phyloP scores from a whole-genome alignment of 2,329 filamentous ascomycete species.

The Emergomyces pasteurianus region DNA sequence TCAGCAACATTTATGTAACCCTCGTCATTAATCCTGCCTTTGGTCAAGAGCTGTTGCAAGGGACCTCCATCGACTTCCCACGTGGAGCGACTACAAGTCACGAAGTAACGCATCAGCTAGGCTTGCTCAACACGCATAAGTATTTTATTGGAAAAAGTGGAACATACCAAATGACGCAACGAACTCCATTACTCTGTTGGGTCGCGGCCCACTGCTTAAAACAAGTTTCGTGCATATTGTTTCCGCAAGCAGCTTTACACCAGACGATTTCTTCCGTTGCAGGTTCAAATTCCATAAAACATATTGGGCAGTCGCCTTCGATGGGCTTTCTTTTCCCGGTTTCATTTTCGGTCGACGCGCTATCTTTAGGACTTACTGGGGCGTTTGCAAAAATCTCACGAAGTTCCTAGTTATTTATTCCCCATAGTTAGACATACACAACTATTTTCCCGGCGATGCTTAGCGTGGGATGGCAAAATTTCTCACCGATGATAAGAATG shows the following conservation, averaged over 20 bases:
- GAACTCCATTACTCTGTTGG: conserved; percentile 16
- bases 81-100: conserved; percentile 24
- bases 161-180: conserved; percentile 36
- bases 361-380: conserved; percentile 36
- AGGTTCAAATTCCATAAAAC: conserved; percentile 44
- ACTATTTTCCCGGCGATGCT: not conserved
- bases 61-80: conserved; percentile 26
- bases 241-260: conserved; percentile 50
- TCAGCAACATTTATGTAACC: conserved; percentile 36
- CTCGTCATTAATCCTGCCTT: conserved; percentile 21
- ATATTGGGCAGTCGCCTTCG: conserved; percentile 53
- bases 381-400: conserved; percentile 43
- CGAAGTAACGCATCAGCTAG: not conserved
- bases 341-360: conserved; percentile 22
- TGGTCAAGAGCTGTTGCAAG: conserved; percentile 17
- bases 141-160: not conserved
- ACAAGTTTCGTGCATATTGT: conserved; percentile 49
- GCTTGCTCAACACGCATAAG: not conserved
- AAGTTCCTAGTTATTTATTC: conserved; percentile 34
- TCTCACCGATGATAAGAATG: conserved; percentile 41
- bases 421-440: not conserved
- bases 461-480: not conserved
- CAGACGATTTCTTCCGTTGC: conserved; percentile 40
- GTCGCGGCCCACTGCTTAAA: conserved; percentile 42
- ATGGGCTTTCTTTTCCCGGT: conserved; percentile 44